Conservation (phyloP, 2,329 filamentous ascomycete species). For the Trichoderma lentiforme region DNA sequence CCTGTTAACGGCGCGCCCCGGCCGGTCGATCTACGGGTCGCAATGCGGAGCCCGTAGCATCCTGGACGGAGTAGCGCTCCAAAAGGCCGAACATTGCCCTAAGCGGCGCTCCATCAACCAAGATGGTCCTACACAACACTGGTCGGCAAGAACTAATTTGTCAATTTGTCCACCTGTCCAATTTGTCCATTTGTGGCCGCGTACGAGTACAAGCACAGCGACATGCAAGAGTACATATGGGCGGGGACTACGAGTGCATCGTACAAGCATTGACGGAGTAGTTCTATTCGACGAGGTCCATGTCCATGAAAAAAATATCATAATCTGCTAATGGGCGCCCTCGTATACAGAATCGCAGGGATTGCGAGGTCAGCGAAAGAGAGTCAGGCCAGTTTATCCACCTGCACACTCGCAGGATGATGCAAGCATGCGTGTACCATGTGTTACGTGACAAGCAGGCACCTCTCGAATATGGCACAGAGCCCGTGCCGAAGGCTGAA, state of each 20-base stretch:
- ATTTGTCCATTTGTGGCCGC: not conserved
- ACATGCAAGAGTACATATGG: not conserved
- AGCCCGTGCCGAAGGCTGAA: not conserved
- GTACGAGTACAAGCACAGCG: not conserved
- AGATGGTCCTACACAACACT: not conserved
- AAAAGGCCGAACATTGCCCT: not conserved
- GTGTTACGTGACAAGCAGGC: not conserved
- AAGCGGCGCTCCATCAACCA: not conserved
- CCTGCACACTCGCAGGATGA: not conserved
- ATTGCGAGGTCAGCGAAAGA: not conserved
- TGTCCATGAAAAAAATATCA: not conserved
- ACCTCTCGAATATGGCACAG: slow-evolving; percentile 1
- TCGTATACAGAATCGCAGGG: not conserved
- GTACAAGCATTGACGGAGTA: not conserved
- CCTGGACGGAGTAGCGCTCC: not conserved
- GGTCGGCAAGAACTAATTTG: not conserved
- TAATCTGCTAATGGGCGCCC: not conserved
- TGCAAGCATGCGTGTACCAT: not conserved
- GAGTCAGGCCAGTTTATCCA: not conserved
- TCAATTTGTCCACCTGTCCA: not conserved
- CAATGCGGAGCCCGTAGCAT: slow-evolving; percentile 10
- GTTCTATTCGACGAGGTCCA: not conserved
- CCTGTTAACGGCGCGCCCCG: slow-evolving; percentile 9
- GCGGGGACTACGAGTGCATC: not conserved
- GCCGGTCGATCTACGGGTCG: slow-evolving; percentile 4